Percentiles rank a stretch among this genome's conserved stretches.
These are phyloP conservation scores for Citrus mangshanensis DNA, from an alignment of 345 rosid genomes.

Conservation along the genomic window DNA sequence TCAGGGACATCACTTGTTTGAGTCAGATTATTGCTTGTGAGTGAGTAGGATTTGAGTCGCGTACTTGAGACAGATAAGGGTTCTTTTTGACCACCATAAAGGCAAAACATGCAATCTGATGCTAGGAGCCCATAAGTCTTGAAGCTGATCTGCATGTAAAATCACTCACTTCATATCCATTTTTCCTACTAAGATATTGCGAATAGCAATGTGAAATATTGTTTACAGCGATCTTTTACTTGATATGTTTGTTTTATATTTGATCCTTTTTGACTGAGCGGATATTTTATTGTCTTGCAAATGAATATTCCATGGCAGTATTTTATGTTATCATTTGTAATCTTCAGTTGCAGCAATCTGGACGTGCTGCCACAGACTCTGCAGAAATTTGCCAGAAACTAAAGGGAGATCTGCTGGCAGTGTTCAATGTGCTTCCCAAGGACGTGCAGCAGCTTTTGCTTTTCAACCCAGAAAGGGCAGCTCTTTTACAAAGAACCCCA, in stretches of 20 bases:
- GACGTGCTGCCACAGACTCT: slow-evolving; percentile 41
- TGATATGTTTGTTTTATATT: not conserved
- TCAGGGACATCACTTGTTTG: not conserved
- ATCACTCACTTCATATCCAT: not conserved
- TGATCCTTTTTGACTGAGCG: not conserved
- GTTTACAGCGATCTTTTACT: not conserved
- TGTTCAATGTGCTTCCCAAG: slow-evolving; percentile 68
- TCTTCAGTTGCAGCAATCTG: slow-evolving; percentile 51
- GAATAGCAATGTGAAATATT: not conserved
- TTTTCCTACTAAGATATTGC: not conserved
- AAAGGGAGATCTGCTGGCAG: slow-evolving; percentile 68
- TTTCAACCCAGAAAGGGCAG: slow-evolving; percentile 78
- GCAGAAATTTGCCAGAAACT: slow-evolving; percentile 56
- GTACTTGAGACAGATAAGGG: not conserved
- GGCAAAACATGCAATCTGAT: not conserved
- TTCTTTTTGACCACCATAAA: not conserved
- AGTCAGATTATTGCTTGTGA: not conserved
- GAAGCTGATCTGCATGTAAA: not conserved
- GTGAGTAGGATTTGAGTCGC: not conserved
- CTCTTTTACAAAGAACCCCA: slow-evolving; percentile 49
- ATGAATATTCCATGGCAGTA: slow-evolving; percentile 1
- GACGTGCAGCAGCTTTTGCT: slow-evolving; percentile 90
- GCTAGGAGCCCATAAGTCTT: not conserved
- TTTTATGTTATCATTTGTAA: slow-evolving; percentile 1
- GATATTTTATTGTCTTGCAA: not conserved